A percentile compares a stretch with the other conserved stretches of the same genome.
phyloP scores from a whole-genome alignment of 306 rosid species.

The Corylus americana region DNA sequence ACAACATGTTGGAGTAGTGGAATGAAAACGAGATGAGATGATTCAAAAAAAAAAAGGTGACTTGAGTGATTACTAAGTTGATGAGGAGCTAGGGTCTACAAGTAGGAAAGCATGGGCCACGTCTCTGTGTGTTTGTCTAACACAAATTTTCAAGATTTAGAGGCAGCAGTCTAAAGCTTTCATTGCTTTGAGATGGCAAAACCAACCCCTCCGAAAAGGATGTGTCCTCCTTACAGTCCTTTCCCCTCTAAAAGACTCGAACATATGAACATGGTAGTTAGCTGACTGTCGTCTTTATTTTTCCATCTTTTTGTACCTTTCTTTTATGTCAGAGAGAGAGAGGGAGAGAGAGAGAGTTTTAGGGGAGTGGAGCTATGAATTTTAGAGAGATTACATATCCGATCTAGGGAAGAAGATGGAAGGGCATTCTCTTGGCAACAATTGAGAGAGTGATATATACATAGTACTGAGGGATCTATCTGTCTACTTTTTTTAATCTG shows the following conservation, averaged over 20 bases:
- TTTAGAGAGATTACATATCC: slow-evolving; percentile 30
- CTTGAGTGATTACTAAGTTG: slow-evolving; percentile 36
- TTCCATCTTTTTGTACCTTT: slow-evolving; percentile 45
- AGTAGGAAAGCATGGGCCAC: slow-evolving; percentile 47
- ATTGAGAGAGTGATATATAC: slow-evolving; percentile 46
- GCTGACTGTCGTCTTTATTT: slow-evolving; percentile 61
- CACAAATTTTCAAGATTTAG: slow-evolving; percentile 39
- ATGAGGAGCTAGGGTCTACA: slow-evolving; percentile 39
- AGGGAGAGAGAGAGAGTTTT: slow-evolving; percentile 24
- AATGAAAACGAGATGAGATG: slow-evolving; percentile 21
- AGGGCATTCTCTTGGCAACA: slow-evolving; percentile 40
- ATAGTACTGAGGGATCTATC: slow-evolving; percentile 42
- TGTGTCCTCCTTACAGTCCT: slow-evolving; percentile 39
- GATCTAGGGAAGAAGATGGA: slow-evolving; percentile 36
- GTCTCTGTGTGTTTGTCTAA: slow-evolving; percentile 29
- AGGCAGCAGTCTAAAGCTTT: slow-evolving; percentile 46
- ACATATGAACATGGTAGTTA: slow-evolving; percentile 67
- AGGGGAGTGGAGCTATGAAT: slow-evolving; percentile 31
- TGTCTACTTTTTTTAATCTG: slow-evolving; percentile 44
- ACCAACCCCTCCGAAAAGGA: slow-evolving; percentile 56
- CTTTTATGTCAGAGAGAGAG: slow-evolving; percentile 41
- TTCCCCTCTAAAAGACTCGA: slow-evolving; percentile 40
- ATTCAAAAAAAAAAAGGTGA: slow-evolving; percentile 22
- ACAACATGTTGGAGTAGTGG: slow-evolving; percentile 2
- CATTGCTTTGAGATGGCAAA: slow-evolving; percentile 56